phyloP scores from a whole-genome alignment of 352 stramenopile genomes.

The Globisporangium cystogenes region DNA sequence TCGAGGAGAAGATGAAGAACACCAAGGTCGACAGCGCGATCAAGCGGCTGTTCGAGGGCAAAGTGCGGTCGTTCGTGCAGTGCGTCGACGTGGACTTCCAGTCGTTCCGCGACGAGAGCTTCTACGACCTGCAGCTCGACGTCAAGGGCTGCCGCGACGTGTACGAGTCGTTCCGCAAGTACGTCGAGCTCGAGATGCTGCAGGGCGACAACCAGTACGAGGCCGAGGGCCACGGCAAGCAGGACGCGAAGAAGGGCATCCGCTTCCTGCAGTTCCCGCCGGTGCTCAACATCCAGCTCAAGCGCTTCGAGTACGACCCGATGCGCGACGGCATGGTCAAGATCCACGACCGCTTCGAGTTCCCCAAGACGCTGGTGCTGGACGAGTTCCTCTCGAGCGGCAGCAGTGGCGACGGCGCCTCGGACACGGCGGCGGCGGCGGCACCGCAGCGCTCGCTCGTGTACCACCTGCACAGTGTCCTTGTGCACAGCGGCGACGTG shows the following conservation, averaged over 20 bases:
- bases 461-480: conserved; percentile 82
- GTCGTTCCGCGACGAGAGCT: conserved; percentile 86
- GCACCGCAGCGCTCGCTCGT: conserved; percentile 23
- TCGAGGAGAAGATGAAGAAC: conserved; percentile 93
- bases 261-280: conserved; percentile 84
- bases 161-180: conserved; percentile 89
- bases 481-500: conserved; percentile 84
- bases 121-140: conserved; percentile 91
- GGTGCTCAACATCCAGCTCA: conserved; percentile 91
- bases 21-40: conserved; percentile 79
- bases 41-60: conserved; percentile 86
- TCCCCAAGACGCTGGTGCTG: conserved; percentile 67
- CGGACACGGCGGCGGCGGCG: background rate
- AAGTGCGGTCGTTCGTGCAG: conserved; percentile 87
- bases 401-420: background rate
- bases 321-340: conserved; percentile 87
- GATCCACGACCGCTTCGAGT: conserved; percentile 87
- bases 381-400: conserved; percentile 51
- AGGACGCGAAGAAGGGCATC: conserved; percentile 88
- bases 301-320: conserved; percentile 87
- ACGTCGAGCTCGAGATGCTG: conserved; percentile 90
- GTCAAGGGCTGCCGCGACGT: conserved; percentile 90
- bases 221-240: conserved; percentile 82
- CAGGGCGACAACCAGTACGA: conserved; percentile 94
- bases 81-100: conserved; percentile 90